Conservation (phyloP, 2,329 filamentous ascomycete genomes). For the Hypoxylon sp. region DNA sequence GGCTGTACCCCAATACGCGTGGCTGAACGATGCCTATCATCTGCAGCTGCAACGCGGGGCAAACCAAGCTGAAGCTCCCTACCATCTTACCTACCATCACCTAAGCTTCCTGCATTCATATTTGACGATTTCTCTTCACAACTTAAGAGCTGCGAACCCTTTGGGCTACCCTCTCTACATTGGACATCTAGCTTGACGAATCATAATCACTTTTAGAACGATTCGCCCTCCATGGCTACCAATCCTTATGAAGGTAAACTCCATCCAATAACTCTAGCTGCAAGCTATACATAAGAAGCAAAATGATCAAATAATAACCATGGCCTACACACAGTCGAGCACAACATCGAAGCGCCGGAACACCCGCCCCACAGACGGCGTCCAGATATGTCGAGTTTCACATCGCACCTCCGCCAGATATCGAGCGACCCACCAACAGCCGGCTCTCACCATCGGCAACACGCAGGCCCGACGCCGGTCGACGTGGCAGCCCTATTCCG, state of each 20-base stretch:
- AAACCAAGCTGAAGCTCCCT: constrained; percentile 12
- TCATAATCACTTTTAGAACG: neutral
- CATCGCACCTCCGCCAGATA: constrained; percentile 69
- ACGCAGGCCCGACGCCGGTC: constrained; percentile 72
- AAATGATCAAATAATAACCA: neutral
- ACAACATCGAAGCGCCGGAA: constrained; percentile 69
- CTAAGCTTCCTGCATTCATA: constrained; percentile 5
- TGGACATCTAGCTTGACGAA: constrained; percentile 2
- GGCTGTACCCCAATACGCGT: constrained; percentile 24
- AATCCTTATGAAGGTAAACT: constrained; percentile 56
- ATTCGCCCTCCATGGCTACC: constrained; percentile 50
- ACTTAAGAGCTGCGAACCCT: constrained; percentile 9
- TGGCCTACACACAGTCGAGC: constrained; percentile 67
- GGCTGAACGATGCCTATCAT: constrained; percentile 26
- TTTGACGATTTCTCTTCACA: constrained; percentile 3
- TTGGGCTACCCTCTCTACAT: constrained; percentile 6
- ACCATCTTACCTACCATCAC: constrained; percentile 26
- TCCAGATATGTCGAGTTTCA: constrained; percentile 76
- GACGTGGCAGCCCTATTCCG: constrained; percentile 71
- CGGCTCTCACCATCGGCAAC: constrained; percentile 61
- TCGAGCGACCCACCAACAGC: constrained; percentile 51
- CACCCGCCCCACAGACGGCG: constrained; percentile 62
- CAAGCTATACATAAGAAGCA: neutral
- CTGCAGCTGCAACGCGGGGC: constrained; percentile 19
- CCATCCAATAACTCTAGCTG: neutral